Percentiles rank a stretch among this genome's conserved stretches.
phyloP scores from a whole-genome alignment of 495 filamentous ascomycete species.

The Hypoxylon rickii region DNA sequence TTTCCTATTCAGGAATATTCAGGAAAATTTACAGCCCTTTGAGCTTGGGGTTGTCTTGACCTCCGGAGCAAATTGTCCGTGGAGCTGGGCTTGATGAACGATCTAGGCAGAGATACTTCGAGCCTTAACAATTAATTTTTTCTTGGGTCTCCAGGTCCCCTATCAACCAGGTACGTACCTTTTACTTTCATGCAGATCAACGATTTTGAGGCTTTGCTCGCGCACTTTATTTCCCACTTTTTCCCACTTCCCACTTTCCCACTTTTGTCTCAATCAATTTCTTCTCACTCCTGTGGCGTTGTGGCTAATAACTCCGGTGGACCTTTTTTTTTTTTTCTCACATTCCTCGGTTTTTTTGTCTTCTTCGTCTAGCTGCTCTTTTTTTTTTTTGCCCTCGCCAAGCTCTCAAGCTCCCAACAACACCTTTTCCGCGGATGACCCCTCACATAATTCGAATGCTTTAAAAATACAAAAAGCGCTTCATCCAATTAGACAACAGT shows the following conservation, averaged over 20 bases:
- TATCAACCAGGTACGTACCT: background rate
- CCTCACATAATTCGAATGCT: conserved; percentile 9
- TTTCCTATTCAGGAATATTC: conserved; percentile 15
- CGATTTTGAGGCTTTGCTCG: background rate
- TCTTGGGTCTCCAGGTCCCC: background rate
- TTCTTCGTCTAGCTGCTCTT: background rate
- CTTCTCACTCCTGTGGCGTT: conserved; percentile 16
- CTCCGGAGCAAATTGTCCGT: conserved; percentile 30
- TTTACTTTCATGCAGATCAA: background rate
- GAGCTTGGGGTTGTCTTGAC: conserved; percentile 4
- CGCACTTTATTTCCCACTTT: background rate
- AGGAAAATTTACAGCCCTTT: conserved; percentile 1
- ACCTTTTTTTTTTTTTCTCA: background rate
- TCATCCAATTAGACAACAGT: background rate
- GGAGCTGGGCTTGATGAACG: background rate
- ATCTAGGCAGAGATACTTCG: conserved; percentile 10
- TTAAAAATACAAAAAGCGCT: background rate
- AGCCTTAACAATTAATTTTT: conserved; percentile 36
- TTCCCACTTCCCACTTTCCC: background rate
- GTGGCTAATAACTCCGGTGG: conserved; percentile 8
- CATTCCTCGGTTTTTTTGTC: background rate
- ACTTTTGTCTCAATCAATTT: background rate
- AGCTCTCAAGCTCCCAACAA: background rate
- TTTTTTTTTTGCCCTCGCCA: background rate
- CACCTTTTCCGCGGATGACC: conserved; percentile 4